Evolutionary conservation across 441 rosid genomes (phyloP).

Genomic region (Corymbia calophylla): DNA sequence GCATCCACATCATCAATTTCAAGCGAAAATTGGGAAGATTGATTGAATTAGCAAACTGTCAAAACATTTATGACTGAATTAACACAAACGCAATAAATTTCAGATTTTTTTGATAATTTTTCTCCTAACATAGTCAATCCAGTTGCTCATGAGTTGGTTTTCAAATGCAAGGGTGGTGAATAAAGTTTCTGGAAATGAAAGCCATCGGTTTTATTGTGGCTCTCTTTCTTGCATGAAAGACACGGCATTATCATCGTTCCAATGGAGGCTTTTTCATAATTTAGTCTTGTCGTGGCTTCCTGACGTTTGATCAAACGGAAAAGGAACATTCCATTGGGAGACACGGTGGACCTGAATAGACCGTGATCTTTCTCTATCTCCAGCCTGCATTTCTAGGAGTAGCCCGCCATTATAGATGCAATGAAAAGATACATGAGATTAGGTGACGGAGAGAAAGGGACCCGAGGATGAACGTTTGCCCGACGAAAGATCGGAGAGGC

Average conservation of each 20-base stretch:
- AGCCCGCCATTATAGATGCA: background rate
- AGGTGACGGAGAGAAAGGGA: background rate
- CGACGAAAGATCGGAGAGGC: background rate
- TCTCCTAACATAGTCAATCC: background rate
- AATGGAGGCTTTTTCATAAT: background rate
- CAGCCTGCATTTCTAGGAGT: background rate
- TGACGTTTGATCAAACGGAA: background rate
- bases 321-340: background rate
- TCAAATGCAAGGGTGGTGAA: background rate
- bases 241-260: background rate
- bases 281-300: background rate
- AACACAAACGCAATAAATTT: fast-evolving
- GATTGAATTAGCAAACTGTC: background rate
- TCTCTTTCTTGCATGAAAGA: background rate
- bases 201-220: background rate
- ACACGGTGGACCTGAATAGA: background rate
- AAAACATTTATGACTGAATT: no score
- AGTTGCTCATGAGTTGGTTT: background rate
- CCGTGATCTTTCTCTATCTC: background rate
- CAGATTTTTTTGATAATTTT: background rate
- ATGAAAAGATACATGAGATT: background rate
- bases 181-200: background rate
- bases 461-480: background rate
- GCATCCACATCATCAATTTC: no score
- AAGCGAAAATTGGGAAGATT: background rate